These are phyloP conservation scores for Aspergillus sp. DNA, from an alignment of 2,329 filamentous ascomycete species.

Conservation along the genomic window DNA sequence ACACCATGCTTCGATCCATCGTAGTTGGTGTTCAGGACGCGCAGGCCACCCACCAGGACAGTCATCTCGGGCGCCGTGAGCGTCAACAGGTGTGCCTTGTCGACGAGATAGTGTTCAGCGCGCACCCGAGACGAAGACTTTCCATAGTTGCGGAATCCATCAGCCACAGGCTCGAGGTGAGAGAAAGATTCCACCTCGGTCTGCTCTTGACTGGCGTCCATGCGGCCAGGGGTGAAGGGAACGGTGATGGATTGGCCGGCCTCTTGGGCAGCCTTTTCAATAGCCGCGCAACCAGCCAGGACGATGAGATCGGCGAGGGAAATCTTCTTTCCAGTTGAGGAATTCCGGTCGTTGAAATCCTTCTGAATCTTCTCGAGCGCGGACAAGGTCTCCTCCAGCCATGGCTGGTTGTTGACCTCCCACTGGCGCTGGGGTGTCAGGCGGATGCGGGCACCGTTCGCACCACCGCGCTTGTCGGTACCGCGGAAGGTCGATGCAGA, in stretches of 20 bases:
- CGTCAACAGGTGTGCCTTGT: slow-evolving; percentile 70
- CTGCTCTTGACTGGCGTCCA: slow-evolving; percentile 70
- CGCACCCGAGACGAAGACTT: slow-evolving; percentile 61
- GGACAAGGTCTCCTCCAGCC: slow-evolving; percentile 63
- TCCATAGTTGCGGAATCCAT: slow-evolving; percentile 81
- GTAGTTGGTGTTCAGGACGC: slow-evolving; percentile 69
- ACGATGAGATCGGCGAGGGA: slow-evolving; percentile 80
- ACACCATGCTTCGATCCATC: slow-evolving; percentile 69
- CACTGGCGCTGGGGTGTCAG: slow-evolving; percentile 72
- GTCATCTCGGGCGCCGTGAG: slow-evolving; percentile 72
- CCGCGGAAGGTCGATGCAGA: slow-evolving; percentile 72
- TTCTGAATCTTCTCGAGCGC: slow-evolving; percentile 66
- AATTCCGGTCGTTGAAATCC: slow-evolving; percentile 59
- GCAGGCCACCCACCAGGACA: slow-evolving; percentile 71
- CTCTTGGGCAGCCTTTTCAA: slow-evolving; percentile 67
- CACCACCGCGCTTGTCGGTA: slow-evolving; percentile 78
- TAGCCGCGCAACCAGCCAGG: slow-evolving; percentile 67
- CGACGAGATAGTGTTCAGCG: slow-evolving; percentile 70
- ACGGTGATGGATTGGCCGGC: slow-evolving; percentile 54
- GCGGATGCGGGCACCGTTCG: slow-evolving; percentile 77
- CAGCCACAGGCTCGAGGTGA: slow-evolving; percentile 68
- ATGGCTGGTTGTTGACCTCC: slow-evolving; percentile 71
- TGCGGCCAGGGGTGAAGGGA: slow-evolving; percentile 72
- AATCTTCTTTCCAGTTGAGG: slow-evolving; percentile 65
- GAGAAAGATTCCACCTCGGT: slow-evolving; percentile 67